Conservation (phyloP, 495 filamentous ascomycete genomes). For the Diplogelasinospora grovesii region DNA sequence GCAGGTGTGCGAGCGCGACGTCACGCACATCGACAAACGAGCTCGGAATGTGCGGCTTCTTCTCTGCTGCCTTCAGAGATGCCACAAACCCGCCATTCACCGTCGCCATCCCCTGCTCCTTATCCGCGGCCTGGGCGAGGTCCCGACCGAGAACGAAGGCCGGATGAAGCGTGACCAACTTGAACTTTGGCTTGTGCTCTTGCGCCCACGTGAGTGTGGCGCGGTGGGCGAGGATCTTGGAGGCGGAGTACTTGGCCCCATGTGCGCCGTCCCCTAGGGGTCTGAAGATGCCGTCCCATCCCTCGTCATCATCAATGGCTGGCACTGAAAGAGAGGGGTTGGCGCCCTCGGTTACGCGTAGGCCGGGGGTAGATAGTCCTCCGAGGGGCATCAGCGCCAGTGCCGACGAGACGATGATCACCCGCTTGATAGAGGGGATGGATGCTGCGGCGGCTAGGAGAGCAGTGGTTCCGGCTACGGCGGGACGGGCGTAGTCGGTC, state of each 20-base stretch:
- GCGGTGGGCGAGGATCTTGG: slow-evolving; percentile 15
- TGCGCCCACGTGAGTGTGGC: slow-evolving; percentile 20
- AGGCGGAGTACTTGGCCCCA: slow-evolving; percentile 12
- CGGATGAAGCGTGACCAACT: slow-evolving; percentile 18
- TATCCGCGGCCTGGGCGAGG: slow-evolving; percentile 2
- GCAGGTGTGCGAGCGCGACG: slow-evolving; percentile 33
- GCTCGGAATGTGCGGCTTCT: slow-evolving; percentile 11
- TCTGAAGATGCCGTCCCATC: no score
- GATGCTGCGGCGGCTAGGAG: slow-evolving; percentile 6
- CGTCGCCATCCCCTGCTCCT: background rate
- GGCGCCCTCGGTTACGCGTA: slow-evolving; percentile 2
- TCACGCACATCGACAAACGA: slow-evolving; percentile 36
- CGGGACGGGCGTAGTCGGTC: slow-evolving; percentile 12
- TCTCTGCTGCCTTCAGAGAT: slow-evolving; percentile 25
- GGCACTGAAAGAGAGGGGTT: slow-evolving; percentile 6
- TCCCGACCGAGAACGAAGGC: slow-evolving; percentile 16
- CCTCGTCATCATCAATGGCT: no score
- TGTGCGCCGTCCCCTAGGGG: slow-evolving; percentile 7
- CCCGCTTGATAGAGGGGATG: slow-evolving; percentile 4
- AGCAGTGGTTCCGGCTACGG: slow-evolving; percentile 11
- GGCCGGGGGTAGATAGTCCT: background rate
- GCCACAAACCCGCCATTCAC: slow-evolving; percentile 10
- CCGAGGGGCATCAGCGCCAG: slow-evolving; percentile 8
- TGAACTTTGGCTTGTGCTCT: slow-evolving; percentile 16
- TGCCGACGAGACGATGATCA: slow-evolving; percentile 9